Evolutionary conservation across 2,329 filamentous ascomycete species (phyloP), one percentile per base, ranked within the genome.

Genomic region (Claviceps purpurea): DNA sequence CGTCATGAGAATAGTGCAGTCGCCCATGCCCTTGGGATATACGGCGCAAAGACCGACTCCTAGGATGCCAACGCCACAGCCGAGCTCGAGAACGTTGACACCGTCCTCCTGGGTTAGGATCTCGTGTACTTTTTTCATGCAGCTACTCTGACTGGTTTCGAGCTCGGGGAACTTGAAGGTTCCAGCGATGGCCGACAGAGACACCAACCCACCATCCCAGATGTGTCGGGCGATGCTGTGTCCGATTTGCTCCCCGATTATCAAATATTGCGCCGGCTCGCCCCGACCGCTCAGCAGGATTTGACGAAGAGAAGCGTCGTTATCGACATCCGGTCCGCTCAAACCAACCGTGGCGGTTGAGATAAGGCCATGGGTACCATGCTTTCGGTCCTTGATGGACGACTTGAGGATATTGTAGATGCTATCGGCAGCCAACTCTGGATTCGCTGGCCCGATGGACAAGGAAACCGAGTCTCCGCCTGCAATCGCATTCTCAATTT

Each of bases 181-280:
- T 13, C 61, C 63, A 5, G 61, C 62, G 30, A 70, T 58, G 42
- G 62, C 62, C 24, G 64, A 65, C 18, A 68, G 57, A 1, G 73
- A 70, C 5, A 75, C 65, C 10, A 80, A 64, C 0, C 78, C 78
- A 1, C 71, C 77, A 50, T 81, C 78, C 78, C 78, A 81, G 5
- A 81, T 68, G 54, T 81, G 77, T 2, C 77, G 71, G 0, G 77
- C 77, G 51, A 81, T 80, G 59, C 76, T 79, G 63, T 81, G 77
- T 14, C 76, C 77, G 10, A 81, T 72, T 50, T 79, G 76, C 54
- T 81, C 78, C 50, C 76, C 73, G 4, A 80, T 63, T 30, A 72
- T 66, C 7, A 78, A 55, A 10, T 56, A 57, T 0, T 62, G 57
- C 2, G 61, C 46, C 16, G 56, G 56, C 8, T 59, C 58, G 1